Evolutionary conservation across 805 yeast genomes (phyloP), one percentile per base, ranked within the genome.

Genomic region (Metschnikowia peoriensis): DNA sequence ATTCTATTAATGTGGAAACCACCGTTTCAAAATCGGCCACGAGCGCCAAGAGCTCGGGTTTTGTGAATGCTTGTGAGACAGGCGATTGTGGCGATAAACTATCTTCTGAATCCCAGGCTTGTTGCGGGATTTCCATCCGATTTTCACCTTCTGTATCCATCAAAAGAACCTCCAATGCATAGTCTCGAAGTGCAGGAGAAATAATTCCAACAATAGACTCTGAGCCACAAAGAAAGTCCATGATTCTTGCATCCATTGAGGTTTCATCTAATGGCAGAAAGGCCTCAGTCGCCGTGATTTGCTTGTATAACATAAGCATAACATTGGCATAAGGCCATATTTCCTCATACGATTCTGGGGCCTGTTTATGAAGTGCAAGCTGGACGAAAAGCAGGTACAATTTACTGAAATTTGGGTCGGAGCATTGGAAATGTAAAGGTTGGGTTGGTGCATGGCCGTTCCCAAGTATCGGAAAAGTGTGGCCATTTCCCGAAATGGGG

Each of bases 1-100:
- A 64, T 38, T 70, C 75, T 29, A 59, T 60, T 17, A 72, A 53
- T 10, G 65, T 59, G 1, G 69, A 65, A 4, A 72, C 57, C 28
- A 59, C 61, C 2, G 59, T 51, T n/a, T 49, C 38, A 32, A 57
- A 47, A 14, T 54, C 52, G 12, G 53, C 38, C 14, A 51, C 51
- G 38, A 59, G 50, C n/a, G 53, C 51, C 15, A 34, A 29, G 15
- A 52, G 28, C 14, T 53, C 55, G 4, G 38, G 9, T 16, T 32
- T 38, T 22, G 45, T 7, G 22, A 38, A 41, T 6, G n/a, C n/a
- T 17, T 28, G 16, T 7, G 51, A 43, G 2, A 28, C 43, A 8
- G 40, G 40, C 17, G 38, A 7, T 15, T n/a, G 41, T 17, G 47
- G 34, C 11, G 16, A 22, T n/a, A 22, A 22, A 22, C 22, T 22